Evolutionary conservation across 208 protist genomes (phyloP), one percentile per base, ranked within the genome.

Genomic region (Crithidia thermophila): DNA sequence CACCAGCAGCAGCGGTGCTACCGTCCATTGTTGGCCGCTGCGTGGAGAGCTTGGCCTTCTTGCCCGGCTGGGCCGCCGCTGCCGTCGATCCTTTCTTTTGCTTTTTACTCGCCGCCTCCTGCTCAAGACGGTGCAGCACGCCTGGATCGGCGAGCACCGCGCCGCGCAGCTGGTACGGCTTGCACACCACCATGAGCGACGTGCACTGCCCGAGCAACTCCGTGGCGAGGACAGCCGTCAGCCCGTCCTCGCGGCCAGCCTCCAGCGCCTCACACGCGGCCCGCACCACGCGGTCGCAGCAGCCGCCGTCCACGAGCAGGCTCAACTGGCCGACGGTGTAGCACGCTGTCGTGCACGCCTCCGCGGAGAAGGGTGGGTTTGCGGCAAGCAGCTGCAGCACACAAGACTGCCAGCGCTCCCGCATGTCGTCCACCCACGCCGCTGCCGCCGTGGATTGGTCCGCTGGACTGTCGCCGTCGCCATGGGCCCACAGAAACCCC

Each of bases 251-350:
- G 33, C 57, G 39, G 14, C 39, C 47, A 13, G 65, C 28, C 25
- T 53, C 37, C 13, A 86, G 72, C 0, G 85, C 73, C 33, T 46
- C 57, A 27, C 72, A 78, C 5, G 73, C 72, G 28, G 59, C 46
- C 1, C 34, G 21, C 25, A 87, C 30, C 34, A 91, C 53, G 23
- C 43, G 31, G 13, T 51, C 39, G 31, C 60, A 72, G 59, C 68
- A 65, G 40, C 68, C 63, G 3, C 25, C 53, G 1, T 57, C 58
- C n/a, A n/a, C n/a, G 20, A 75, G 58, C 23, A 84, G 53, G 11
- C 70, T 65, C 20, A 85, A 43, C 50, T 83, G 84, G 16, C 81
- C 84, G 23, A 77, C 62, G 25, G 70, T 71, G 77, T 79, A 89
- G 57, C 71, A 84, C 37, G 72, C 76, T 6, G 77, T 58, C 33